phyloP scores from a whole-genome alignment of 352 stramenopile species.

The Globisporangium alternatum region DNA sequence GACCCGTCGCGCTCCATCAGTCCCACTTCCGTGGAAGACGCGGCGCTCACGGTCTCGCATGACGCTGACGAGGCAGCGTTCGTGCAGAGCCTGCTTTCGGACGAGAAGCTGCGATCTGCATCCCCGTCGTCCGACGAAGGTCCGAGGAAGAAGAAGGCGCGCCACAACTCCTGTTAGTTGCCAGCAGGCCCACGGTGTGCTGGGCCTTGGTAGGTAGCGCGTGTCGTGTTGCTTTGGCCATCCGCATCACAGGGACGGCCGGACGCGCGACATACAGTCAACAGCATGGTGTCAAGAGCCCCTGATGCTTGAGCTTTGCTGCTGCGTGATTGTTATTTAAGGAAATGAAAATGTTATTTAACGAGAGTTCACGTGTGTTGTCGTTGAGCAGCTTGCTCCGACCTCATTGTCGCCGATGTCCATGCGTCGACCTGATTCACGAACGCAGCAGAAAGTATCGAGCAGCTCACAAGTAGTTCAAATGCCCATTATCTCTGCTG shows the following conservation, averaged over 20 bases:
- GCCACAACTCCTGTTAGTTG: neutral
- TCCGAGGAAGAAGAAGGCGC: conserved; percentile 7
- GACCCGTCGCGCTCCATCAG: conserved; percentile 35
- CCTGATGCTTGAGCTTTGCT: neutral
- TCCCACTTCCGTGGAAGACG: conserved; percentile 36
- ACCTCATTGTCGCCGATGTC: neutral
- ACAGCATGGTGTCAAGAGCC: neutral
- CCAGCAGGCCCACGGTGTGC: neutral
- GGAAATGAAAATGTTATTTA: conserved; percentile 13
- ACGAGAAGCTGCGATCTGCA: conserved; percentile 3
- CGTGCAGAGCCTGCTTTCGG: neutral
- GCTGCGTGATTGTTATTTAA: conserved; percentile 13
- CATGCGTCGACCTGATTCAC: neutral
- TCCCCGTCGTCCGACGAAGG: neutral
- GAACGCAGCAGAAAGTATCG: no score
- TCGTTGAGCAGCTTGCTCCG: no score
- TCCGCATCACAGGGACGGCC: conserved; percentile 3
- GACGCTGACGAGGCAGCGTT: neutral
- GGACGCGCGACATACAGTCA: neutral
- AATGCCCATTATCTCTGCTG: no score
- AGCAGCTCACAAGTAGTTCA: no score
- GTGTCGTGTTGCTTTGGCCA: neutral
- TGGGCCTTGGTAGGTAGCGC: neutral
- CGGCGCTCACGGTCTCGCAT: neutral
- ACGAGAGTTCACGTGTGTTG: neutral